These are phyloP conservation scores for Solanum chmielewskii DNA, from an alignment of 257 asterid species.

Conservation along the genomic window DNA sequence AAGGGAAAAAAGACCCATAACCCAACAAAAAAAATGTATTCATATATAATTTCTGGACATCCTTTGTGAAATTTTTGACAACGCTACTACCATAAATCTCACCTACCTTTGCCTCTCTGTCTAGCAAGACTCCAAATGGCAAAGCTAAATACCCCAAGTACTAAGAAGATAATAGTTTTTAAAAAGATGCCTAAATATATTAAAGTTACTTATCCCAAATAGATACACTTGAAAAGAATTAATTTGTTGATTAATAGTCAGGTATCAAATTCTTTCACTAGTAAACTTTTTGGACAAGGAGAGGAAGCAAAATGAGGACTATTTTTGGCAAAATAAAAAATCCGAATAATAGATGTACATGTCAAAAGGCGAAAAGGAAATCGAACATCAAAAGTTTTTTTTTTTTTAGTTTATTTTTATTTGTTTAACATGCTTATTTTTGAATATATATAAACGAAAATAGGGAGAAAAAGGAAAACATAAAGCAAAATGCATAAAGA, in stretches of 20 bases:
- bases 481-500: neutral
- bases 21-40: no score
- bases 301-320: neutral
- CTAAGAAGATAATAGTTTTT: neutral
- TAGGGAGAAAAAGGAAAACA: neutral
- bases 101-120: no score
- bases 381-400: neutral
- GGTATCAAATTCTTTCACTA: neutral
- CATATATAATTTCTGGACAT: no score
- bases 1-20: no score
- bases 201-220: neutral
- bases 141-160: neutral
- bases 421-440: neutral
- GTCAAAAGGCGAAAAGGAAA: neutral
- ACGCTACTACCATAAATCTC: no score
- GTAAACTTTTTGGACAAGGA: neutral
- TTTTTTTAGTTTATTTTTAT: neutral
- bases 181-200: neutral
- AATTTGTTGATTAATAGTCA: neutral
- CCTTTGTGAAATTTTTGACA: no score
- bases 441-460: neutral
- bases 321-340: neutral
- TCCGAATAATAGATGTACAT: neutral
- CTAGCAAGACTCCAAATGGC: neutral
- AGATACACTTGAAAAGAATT: neutral